Evolutionary conservation across 805 yeast species (phyloP), one percentile per base, ranked within the genome.

Genomic region (Suhomyces xylopsoci): DNA sequence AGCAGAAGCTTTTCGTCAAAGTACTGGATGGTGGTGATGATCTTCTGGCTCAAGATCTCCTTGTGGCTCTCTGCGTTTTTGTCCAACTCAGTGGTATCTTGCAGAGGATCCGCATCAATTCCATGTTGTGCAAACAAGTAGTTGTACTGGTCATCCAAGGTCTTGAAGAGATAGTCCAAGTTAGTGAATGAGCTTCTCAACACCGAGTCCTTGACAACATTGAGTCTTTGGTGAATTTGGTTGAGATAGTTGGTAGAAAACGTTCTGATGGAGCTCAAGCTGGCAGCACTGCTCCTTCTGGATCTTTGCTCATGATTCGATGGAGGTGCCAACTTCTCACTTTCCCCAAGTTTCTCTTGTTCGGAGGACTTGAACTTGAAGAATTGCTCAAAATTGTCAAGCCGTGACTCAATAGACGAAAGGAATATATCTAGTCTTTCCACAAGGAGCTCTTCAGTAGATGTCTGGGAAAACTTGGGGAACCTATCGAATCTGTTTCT

Each of bases 111-210:
- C 12, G 22, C 9, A 17, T 38, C 42, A 26, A 26, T 8, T 17
- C 17, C 42, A n/a, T 38, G 24, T 19, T 38, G 42, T 38, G 42
- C 24, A 54, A 73, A 73, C 36, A 74, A 56, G 49, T 69, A 66
- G 51, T 66, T 73, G 56, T 74, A 75, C 55, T 73, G 76, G 53
- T 74, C 77, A 48, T 74, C 77, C 45, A 75, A 59, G 1, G 74
- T 66, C 43, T 66, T 67, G 61, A 72, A 74, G 30, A 75, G 57
- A 51, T 65, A 64, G 25, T 74, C 79, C 50, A 75, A 62, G 54
- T 75, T 75, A 48, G 68, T 68, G 38, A 69, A 65, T 1, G 78
- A 73, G 7, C 71, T 61, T 47, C 62, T 61, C 52, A 75, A 62
- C 19, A 75, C 76, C 30, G 71, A 68, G 48, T 67, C 69, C 55